These are phyloP conservation scores for Penicillium sp. DNA, from an alignment of 2,329 filamentous ascomycete genomes.

Conservation along the genomic window DNA sequence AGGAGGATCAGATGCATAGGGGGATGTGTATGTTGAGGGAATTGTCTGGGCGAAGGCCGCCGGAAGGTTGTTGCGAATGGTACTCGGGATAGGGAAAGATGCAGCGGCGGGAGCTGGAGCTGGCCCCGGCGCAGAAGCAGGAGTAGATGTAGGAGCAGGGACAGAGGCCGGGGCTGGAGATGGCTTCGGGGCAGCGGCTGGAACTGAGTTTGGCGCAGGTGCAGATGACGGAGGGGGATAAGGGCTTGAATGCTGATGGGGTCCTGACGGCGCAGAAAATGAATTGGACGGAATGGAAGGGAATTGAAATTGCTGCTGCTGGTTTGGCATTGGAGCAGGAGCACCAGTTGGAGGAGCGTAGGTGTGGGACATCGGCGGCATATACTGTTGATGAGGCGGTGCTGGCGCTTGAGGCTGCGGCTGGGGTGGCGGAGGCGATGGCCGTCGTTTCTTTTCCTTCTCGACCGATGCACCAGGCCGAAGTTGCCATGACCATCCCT, in stretches of 20 bases:
- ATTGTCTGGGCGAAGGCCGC: conserved; percentile 35
- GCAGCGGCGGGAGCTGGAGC: conserved; percentile 20
- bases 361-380: conserved; percentile 30
- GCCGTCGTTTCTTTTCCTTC: conserved; percentile 51
- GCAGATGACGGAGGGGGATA: conserved; percentile 20
- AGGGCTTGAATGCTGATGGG: conserved; percentile 23
- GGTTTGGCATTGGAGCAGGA: conserved; percentile 29
- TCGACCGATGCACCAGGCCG: conserved; percentile 55
- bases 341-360: conserved; percentile 28
- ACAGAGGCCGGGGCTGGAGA: conserved; percentile 13
- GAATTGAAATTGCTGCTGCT: conserved; percentile 33
- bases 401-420: conserved; percentile 28
- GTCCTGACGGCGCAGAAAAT: conserved; percentile 28
- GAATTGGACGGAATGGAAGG: conserved; percentile 32
- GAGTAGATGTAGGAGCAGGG: conserved; percentile 16
- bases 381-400: conserved; percentile 31
- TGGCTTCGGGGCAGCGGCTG: conserved; percentile 15
- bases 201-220: conserved; percentile 14
- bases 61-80: conserved; percentile 37
- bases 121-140: conserved; percentile 14
- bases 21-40: conserved; percentile 38
- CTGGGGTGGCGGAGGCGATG: conserved; percentile 36
- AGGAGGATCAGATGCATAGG: conserved; percentile 37
- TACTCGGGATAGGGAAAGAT: conserved; percentile 33
- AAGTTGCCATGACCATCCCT: conserved; percentile 59